Percentiles rank a stretch among this genome's conserved stretches.
phyloP scores from a whole-genome alignment of 164 flowering plant genomes.

The Vitis amurensis region DNA sequence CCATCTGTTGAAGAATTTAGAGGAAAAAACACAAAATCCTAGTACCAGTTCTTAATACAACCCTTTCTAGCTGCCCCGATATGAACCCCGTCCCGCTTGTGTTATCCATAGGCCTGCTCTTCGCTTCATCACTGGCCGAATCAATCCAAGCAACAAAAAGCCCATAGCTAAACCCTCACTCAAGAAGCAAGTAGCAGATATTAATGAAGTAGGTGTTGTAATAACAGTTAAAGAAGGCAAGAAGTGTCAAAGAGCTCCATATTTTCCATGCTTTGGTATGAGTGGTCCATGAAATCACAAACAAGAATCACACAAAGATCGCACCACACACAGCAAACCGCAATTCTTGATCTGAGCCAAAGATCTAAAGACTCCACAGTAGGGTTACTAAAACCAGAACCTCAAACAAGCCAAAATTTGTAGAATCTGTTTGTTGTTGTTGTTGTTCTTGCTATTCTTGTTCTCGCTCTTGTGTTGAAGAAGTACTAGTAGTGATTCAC shows the following conservation, averaged over 20 bases:
- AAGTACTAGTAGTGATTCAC: background rate
- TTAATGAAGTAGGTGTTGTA: background rate
- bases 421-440: no score
- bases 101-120: slow-evolving; percentile 69
- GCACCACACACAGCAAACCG: background rate
- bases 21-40: background rate
- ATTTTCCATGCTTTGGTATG: slow-evolving; percentile 1
- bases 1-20: slow-evolving; percentile 39
- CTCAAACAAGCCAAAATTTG: background rate
- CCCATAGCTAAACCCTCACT: slow-evolving; percentile 27
- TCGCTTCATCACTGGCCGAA: slow-evolving; percentile 68
- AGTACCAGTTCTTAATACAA: slow-evolving; percentile 6
- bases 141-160: slow-evolving; percentile 37
- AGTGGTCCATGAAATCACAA: background rate
- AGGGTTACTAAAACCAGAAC: background rate
- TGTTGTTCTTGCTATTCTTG: no score
- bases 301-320: background rate
- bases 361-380: background rate
- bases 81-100: slow-evolving; percentile 91
- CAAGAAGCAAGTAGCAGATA: background rate
- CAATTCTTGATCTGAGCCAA: background rate
- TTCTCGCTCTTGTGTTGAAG: no score
- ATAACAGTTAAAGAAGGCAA: background rate
- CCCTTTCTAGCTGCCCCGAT: slow-evolving; percentile 66
- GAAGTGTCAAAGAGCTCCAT: background rate